A percentile compares a stretch with the other conserved stretches of the same genome.
Conservation (phyloP, 1,139 yeast species). For the Taiozyma sp. region DNA sequence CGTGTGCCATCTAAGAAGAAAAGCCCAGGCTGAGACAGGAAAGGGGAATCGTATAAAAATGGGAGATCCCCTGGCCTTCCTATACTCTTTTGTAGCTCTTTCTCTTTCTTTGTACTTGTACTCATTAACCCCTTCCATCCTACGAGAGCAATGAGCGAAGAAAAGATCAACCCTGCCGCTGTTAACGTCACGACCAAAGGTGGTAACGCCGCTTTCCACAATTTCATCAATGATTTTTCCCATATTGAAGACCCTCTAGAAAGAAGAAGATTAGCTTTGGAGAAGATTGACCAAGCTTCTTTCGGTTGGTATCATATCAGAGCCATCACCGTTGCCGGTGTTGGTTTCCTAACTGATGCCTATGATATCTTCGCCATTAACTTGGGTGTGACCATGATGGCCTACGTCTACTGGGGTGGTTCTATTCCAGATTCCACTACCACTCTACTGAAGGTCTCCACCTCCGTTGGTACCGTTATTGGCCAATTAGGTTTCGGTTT, state of each 20-base stretch:
- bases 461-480: conserved; percentile 90
- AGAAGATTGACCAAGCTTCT: conserved; percentile 77
- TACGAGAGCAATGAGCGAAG: conserved; percentile 9
- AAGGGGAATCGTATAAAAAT: background rate
- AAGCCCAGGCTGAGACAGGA: background rate
- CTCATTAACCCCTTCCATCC: background rate
- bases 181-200: conserved; percentile 44
- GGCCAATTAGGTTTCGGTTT: conserved; percentile 89
- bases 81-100: background rate
- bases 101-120: background rate
- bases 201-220: conserved; percentile 90
- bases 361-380: conserved; percentile 89
- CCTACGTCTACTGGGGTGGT: conserved; percentile 69
- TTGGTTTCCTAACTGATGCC: conserved; percentile 89
- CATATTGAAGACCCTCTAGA: conserved; percentile 84
- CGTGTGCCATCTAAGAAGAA: background rate
- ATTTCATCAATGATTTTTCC: conserved; percentile 75
- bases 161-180: conserved; percentile 18
- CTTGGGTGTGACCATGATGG: conserved; percentile 70
- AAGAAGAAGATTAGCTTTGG: conserved; percentile 84
- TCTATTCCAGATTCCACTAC: conserved; percentile 58
- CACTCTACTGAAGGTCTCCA: conserved; percentile 77
- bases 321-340: conserved; percentile 89
- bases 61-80: background rate
- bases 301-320: conserved; percentile 88